Evolutionary conservation across 1,139 yeast genomes (phyloP), one percentile per base, ranked within the genome.

Genomic region (Nakaseomyces delphensis): DNA sequence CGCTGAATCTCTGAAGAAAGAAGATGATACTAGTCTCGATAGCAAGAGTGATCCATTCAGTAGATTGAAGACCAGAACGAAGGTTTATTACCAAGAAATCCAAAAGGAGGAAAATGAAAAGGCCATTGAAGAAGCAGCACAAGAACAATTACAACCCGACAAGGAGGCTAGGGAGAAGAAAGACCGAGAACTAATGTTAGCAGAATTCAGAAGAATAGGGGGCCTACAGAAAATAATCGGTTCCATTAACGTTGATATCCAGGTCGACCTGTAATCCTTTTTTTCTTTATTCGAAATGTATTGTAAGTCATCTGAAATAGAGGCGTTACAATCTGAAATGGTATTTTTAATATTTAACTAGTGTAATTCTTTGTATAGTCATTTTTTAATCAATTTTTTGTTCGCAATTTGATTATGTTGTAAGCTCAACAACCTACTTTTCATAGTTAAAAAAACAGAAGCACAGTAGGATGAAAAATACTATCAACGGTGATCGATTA

Each of bases 61-160:
- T 49, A 76, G 97, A 61, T 73, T 91, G 57, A 82, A 86, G 60
- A 89, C 96, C 0, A 80, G 78, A 47, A 84, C 96, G 0, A 76
- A 84, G 57, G 79, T 86, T 48, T 89, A 86, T 63, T 87, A 89
- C 50, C 71, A 73, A 48, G 71, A 68, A 43, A 57, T 67, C 9
- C 70, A 67, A 44, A 61, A 64, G 35, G 72, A 68, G 41, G 74
- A 71, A 53, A 72, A 70, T 43, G 70, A 64, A 49, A 67, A 64
- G 53, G 71, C 70, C 6, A 63, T 63, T 45, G 70, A 63, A 29
- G 65, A 65, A 46, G 71, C 71, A 11, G 61, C 62, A 47, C 49
- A 61, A 42, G 63, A 63, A 39, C 59, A 62, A 38, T 56, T 60
- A 25, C 57, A 60, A 43, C 59, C 55, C 36, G 57, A 60, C 30